Conservation (phyloP, 164 flowering plant species). For the Chimonanthus praecox region DNA sequence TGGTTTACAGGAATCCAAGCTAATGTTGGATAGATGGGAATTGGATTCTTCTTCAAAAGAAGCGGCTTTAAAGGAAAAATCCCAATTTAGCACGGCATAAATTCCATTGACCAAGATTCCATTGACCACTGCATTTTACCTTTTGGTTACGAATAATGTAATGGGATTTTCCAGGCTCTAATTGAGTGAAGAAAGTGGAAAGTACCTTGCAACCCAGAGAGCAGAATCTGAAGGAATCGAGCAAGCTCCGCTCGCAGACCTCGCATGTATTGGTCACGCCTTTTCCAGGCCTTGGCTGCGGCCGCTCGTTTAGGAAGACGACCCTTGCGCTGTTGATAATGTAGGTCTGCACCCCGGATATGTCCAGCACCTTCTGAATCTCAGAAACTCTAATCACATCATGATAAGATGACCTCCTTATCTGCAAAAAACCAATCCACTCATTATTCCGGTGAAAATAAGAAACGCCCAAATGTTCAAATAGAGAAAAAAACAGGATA, state of each 20-base stretch:
- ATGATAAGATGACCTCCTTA: slow-evolving; percentile 93
- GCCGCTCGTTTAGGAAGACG: slow-evolving; percentile 84
- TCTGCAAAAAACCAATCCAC: slow-evolving; percentile 33
- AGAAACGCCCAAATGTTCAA: not conserved
- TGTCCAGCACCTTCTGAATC: slow-evolving; percentile 83
- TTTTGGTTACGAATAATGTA: too few species aligned
- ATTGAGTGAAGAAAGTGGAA: not conserved
- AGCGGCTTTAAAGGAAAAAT: not conserved
- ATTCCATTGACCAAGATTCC: too few species aligned
- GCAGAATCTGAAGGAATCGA: slow-evolving; percentile 87
- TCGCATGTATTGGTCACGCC: slow-evolving; percentile 87
- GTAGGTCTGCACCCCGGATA: slow-evolving; percentile 83
- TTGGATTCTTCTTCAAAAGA: not conserved
- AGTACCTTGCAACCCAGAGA: slow-evolving; percentile 96
- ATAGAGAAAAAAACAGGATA: too few species aligned
- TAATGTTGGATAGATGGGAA: not conserved
- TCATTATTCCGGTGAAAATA: too few species aligned
- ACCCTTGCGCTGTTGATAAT: slow-evolving; percentile 88
- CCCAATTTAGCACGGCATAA: too few species aligned
- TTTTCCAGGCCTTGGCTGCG: slow-evolving; percentile 94
- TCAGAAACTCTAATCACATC: slow-evolving; percentile 92
- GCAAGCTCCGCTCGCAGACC: slow-evolving; percentile 84
- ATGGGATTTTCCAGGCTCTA: not conserved
- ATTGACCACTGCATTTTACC: too few species aligned
- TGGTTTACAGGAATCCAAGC: not conserved